Base-by-base conservation (phyloP, 345 rosid genomes). In the Mangifera indica region DNA sequence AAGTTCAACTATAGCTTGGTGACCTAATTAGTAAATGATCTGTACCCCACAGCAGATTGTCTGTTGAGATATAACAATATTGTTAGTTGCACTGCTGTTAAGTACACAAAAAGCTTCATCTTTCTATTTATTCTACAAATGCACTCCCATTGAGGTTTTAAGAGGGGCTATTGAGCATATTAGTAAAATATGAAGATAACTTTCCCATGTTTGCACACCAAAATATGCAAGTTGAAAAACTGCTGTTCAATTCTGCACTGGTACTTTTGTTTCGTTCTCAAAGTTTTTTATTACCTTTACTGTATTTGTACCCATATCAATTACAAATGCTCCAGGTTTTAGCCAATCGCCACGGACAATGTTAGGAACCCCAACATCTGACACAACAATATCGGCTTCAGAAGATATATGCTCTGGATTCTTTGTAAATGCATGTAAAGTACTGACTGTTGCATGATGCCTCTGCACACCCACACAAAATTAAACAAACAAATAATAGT, bases 301-400 rank as follows among this genome's bases (percentile, higher is more conserved):
- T 22, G 65, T 57, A 75, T 60, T 74, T 51, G 77, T 25, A n/a
- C 84, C 84, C 46, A 55, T 65, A 49, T 81, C 84, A 71, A 81
- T 74, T 11, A 78, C 79, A 51, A 69, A 69, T 56, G 84, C 81
- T 46, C 84, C 81, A 0, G 80, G 77, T 51, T 78, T 78, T n/a
- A 78, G 63, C 84, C 84, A 81, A 63, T 58, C 54, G 4, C 84
- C 79, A 18, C 75, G 72, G 26, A 78, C 71, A 20, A 81, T 21
- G 69, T 78, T 60, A 24, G 84, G 79, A 20, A 59, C 44, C 18
- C 84, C 81, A 25, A 69, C 72, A 67, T 68, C 84, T 26, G 81
- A 51, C 34, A 81, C 70, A 62, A 78, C 67, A 17, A 81, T 75
- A 29, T 78, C 79, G 0, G 77, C 84, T 72, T 78, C 77, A 20